These are phyloP conservation scores for Fennellomyces sp. DNA, from an alignment of 371 early-diverging fungal species.

Conservation along the genomic window DNA sequence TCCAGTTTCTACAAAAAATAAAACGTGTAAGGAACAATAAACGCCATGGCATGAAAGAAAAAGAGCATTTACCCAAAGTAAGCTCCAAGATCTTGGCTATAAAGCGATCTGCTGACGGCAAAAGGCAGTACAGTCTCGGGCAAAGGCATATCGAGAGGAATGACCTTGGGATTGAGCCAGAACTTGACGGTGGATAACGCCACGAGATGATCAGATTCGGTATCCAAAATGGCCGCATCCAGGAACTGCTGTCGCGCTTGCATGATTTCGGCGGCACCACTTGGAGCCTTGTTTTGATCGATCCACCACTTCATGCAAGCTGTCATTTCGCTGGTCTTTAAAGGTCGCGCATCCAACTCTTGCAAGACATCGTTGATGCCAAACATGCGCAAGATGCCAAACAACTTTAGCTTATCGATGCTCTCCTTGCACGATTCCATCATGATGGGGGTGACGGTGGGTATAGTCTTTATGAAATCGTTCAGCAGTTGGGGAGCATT, in stretches of 20 bases:
- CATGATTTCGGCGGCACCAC: neutral
- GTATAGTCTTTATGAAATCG: conserved; percentile 66
- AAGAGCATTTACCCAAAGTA: conserved; percentile 48
- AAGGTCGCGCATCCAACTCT: conserved; percentile 63
- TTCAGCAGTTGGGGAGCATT: conserved; percentile 34
- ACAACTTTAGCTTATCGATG: conserved; percentile 54
- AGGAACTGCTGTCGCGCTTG: conserved; percentile 22
- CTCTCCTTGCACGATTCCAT: conserved; percentile 58
- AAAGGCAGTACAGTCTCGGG: conserved; percentile 68
- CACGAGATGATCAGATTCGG: conserved; percentile 41
- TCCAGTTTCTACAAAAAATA: conserved; percentile 44
- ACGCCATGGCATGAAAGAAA: neutral
- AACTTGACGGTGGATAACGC: conserved; percentile 49
- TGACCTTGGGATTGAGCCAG: conserved; percentile 63
- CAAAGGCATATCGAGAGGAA: conserved; percentile 64
- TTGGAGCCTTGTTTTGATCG: conserved; percentile 24
- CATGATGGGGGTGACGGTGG: conserved; percentile 56
- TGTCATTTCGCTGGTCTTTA: conserved; percentile 63
- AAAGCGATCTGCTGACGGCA: conserved; percentile 65
- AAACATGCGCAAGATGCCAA: conserved; percentile 36
- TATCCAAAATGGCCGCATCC: conserved; percentile 41
- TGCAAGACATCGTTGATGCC: conserved; percentile 66
- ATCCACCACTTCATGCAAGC: conserved; percentile 85
- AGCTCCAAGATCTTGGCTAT: conserved; percentile 52
- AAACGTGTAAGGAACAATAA: too few relatives aligned